Base-by-base conservation (phyloP, 306 rosid genomes). In the Sechiopsis laciniata region DNA sequence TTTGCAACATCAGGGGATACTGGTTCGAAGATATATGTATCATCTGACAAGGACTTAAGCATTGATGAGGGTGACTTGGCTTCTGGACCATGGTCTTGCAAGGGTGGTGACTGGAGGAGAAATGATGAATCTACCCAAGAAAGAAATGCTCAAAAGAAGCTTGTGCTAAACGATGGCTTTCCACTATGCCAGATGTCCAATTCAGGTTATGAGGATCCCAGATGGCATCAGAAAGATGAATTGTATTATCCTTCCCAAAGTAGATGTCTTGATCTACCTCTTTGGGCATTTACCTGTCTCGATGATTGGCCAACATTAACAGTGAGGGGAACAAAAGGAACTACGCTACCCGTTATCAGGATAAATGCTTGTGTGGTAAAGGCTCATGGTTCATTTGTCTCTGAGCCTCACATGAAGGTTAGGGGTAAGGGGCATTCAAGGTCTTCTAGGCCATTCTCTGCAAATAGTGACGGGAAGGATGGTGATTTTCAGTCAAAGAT, bases 101-200 rank as follows among this genome's bases (percentile, higher is more conserved):
- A 89, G 82, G 99, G 99, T 78, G 99, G 99, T 37, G 99, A 95
- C 82, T 95, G 99, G 97, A 89, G 82, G 85, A 89, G 97, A 83
- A 91, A 85, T 48, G 99, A 95, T 26, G 99, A 95, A 71, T 77
- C 84, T 59, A 61, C 81, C 57, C 95, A 79, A 79, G 97, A 89
- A 77, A 84, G 84, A 87, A 81, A 74, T 78, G 79, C 85, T 59
- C 85, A 92, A 76, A 91, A 85, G 90, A 95, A 88, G 86, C 74
- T 88, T 82, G 97, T 95, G 72, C 81, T 95, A 45, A 95, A 91
- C 74, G 85, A 88, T 78, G 92, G 97, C 59, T 89, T 86, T 76
- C 88, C 89, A 14, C 79, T 91, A 76, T 91, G 95, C 78, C 91
- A 77, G 83, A 89, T 95, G 95, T 84, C 92, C 52, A 95, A 86